A percentile compares a stretch with the other conserved stretches of the same genome.
phyloP scores from a whole-genome alignment of 2,329 filamentous ascomycete species.

The Colletotrichum sidae region DNA sequence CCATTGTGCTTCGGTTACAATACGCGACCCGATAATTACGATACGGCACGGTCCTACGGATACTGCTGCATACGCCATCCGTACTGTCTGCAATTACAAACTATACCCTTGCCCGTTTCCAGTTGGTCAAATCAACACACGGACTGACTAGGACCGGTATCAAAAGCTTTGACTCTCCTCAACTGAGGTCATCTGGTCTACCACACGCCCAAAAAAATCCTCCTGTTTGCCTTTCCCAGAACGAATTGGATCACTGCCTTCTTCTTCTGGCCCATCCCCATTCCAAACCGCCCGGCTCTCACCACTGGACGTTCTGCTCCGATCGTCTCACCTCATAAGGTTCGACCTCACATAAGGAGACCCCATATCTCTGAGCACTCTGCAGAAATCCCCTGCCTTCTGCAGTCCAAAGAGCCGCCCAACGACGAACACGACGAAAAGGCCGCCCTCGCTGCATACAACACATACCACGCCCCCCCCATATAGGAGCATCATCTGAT shows the following conservation, averaged over 20 bases:
- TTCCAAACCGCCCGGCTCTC: slow-evolving; percentile 13
- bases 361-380: slow-evolving; percentile 27
- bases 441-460: slow-evolving; percentile 16
- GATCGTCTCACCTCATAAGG: slow-evolving; percentile 28
- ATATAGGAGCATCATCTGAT: slow-evolving; percentile 29
- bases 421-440: slow-evolving; percentile 17
- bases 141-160: slow-evolving; percentile 33
- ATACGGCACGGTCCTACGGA: slow-evolving; percentile 4
- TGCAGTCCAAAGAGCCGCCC: slow-evolving; percentile 32
- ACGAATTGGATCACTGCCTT: slow-evolving; percentile 17
- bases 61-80: not conserved
- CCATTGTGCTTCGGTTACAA: too few relatives aligned
- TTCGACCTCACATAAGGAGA: slow-evolving; percentile 34
- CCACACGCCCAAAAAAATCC: not conserved
- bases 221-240: slow-evolving; percentile 18
- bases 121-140: slow-evolving; percentile 37
- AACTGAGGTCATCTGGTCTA: slow-evolving; percentile 32
- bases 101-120: slow-evolving; percentile 32
- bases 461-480: slow-evolving; percentile 15
- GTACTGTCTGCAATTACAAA: too few relatives aligned
- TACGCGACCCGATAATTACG: too few relatives aligned
- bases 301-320: slow-evolving; percentile 27
- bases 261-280: slow-evolving; percentile 11
- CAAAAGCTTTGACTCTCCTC: slow-evolving; percentile 36
- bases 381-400: slow-evolving; percentile 27